Base-by-base conservation (phyloP, 2,329 filamentous ascomycete species). In the Aspergillus alliaceus region DNA sequence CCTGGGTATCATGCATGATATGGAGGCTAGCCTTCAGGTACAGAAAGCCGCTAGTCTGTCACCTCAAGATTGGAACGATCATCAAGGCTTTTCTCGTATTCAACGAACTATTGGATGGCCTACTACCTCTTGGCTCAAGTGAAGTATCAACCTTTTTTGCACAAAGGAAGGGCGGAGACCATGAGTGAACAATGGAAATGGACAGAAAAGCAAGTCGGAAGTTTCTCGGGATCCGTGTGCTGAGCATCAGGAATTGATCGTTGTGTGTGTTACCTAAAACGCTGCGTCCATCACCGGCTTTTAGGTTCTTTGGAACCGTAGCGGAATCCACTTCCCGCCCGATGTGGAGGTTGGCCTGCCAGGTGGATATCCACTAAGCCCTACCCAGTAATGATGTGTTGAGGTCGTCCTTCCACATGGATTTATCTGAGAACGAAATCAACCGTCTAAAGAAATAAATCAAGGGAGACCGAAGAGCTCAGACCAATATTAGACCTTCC, bases 281-380 rank as follows among this genome's bases (percentile, higher is more conserved):
- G 27, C 44, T 48, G 27, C 29, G 22, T 32, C 29, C 11, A 22
- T 27, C 22, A 32, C 18, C 29, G 29, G 44, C 44, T 32, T 29
- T 48, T 48, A 48, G 27, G 27, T 48, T 48, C 44, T 51, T 37
- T 37, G 32, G 31, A 40, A 39, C 32, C 49, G 29, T 31, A 32
- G 29, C 51, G 27, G 39, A 46, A 53, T 32, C 51, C 51, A 53
- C 51, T 46, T 53, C 24, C 51, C 51, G 51, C 27, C 27, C 39
- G 51, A 32, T 32, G 44, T 48, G 44, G 44, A 48, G 27, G n/a
- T 27, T n/a, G n/a, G n/a, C n/a, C n/a, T n/a, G n/a, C n/a, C n/a
- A n/a, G n/a, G 7, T 22, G 32, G 25, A 48, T 22, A 11, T n/a
- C n/a, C 27, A 31, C 25, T 31, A 52, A 32, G 4, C 35, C 50